phyloP scores from a whole-genome alignment of 2,329 filamentous ascomycete genomes.

The Didymella pinodella region DNA sequence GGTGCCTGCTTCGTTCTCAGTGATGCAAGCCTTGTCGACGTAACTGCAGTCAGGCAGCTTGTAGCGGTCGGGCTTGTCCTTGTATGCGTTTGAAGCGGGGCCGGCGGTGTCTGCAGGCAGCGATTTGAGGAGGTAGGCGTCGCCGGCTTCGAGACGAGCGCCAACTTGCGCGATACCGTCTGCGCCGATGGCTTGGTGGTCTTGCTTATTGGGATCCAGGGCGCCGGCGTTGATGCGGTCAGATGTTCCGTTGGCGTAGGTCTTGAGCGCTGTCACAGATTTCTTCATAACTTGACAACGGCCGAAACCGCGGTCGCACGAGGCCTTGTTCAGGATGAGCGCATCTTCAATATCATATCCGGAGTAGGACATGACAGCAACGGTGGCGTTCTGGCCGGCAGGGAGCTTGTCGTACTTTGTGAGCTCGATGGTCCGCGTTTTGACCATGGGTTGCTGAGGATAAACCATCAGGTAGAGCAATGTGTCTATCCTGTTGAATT shows the following conservation, averaged over 20 bases:
- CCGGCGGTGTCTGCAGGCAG: constrained; percentile 81
- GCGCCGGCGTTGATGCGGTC: constrained; percentile 60
- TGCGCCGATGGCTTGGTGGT: constrained; percentile 75
- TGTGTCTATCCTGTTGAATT: constrained; percentile 96
- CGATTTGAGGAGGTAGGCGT: constrained; percentile 91
- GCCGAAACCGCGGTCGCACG: constrained; percentile 92
- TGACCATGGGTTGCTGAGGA: constrained; percentile 96
- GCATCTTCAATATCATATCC: constrained; percentile 99
- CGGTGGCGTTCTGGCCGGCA: constrained; percentile 94
- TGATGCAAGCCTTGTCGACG: constrained; percentile 96
- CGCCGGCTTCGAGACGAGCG: constrained; percentile 76
- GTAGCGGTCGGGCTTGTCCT: constrained; percentile 76
- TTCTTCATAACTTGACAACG: constrained; percentile 99
- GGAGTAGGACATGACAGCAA: constrained; percentile 99
- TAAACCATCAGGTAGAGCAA: constrained; percentile 97
- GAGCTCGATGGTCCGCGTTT: constrained; percentile 94
- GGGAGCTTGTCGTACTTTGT: constrained; percentile 97
- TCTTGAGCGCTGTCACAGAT: constrained; percentile 83
- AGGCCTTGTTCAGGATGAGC: constrained; percentile 94
- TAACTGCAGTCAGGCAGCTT: constrained; percentile 84
- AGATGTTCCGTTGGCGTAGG: constrained; percentile 80
- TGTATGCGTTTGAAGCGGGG: constrained; percentile 70
- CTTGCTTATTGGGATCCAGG: constrained; percentile 58
- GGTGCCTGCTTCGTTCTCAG: constrained; percentile 82
- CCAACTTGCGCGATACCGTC: constrained; percentile 92